Percentiles rank a stretch among this genome's conserved stretches.
Evolutionary conservation across 2,329 filamentous ascomycete species (phyloP).

Genomic region (Apiospora marii): DNA sequence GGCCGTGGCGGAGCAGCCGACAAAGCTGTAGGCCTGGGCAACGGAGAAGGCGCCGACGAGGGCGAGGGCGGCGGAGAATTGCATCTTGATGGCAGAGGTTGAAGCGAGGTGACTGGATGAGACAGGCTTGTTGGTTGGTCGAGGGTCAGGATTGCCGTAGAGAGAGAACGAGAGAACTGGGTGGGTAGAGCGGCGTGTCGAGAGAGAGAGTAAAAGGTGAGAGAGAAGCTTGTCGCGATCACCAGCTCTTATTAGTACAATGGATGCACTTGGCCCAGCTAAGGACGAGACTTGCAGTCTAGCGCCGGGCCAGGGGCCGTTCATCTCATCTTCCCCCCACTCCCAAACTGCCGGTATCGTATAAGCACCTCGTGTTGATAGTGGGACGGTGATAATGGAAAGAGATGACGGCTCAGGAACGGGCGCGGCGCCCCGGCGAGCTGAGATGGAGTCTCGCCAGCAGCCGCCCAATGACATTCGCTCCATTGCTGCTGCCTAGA

Average conservation of each 20-base stretch:
- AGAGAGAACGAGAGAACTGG: background rate
- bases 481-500: background rate
- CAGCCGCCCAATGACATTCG: background rate
- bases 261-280: background rate
- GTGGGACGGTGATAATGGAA: background rate
- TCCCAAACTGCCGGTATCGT: background rate
- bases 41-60: constrained; percentile 11
- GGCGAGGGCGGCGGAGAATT: background rate
- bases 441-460: background rate
- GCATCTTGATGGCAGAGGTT: background rate
- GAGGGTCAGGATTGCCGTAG: no score
- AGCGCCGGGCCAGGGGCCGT: background rate
- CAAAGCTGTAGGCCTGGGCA: background rate
- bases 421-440: background rate
- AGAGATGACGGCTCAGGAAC: background rate
- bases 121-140: background rate
- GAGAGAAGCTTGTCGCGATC: constrained; percentile 4
- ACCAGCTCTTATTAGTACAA: background rate
- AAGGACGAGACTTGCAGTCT: background rate
- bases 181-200: background rate
- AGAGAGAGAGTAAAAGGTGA: background rate
- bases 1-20: constrained; percentile 1
- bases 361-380: background rate
- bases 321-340: background rate
- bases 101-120: background rate